Evolutionary conservation across 2,329 filamentous ascomycete genomes (phyloP).

Genomic region (Venturia asperata): DNA sequence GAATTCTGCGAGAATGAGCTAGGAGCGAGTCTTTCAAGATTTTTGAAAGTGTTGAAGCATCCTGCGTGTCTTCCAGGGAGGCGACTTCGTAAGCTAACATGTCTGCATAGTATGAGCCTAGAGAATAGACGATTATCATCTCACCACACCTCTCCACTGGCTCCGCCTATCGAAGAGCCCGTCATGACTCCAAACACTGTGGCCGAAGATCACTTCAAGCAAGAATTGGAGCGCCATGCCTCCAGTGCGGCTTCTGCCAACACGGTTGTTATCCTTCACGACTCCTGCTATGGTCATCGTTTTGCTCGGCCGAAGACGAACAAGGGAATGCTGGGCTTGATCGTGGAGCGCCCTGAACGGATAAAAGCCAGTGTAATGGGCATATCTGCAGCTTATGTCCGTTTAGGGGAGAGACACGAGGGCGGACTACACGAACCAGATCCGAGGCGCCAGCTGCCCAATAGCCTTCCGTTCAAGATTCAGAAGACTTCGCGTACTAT

Average conservation of each 20-base stretch:
- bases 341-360: slow-evolving; percentile 89
- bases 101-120: not conserved
- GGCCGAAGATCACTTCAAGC: slow-evolving; percentile 14
- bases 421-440: slow-evolving; percentile 63
- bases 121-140: slow-evolving; percentile 3
- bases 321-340: slow-evolving; percentile 63
- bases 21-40: too few species aligned
- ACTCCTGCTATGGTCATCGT: slow-evolving; percentile 90
- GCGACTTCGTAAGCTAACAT: not conserved
- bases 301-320: slow-evolving; percentile 77
- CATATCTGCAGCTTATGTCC: slow-evolving; percentile 78
- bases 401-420: slow-evolving; percentile 73
- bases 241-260: slow-evolving; percentile 10
- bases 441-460: slow-evolving; percentile 50
- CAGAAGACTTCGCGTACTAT: slow-evolving; percentile 68
- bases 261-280: slow-evolving; percentile 72
- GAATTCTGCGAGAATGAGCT: too few species aligned
- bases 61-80: too few species aligned
- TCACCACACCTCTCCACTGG: slow-evolving; percentile 11
- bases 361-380: slow-evolving; percentile 79
- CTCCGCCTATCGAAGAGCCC: slow-evolving; percentile 13
- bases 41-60: too few species aligned
- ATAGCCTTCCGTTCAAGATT: slow-evolving; percentile 64
- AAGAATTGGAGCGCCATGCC: slow-evolving; percentile 15
- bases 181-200: slow-evolving; percentile 15